phyloP scores from a whole-genome alignment of 805 yeast genomes.

The Monosporozyma yasuniensis region DNA sequence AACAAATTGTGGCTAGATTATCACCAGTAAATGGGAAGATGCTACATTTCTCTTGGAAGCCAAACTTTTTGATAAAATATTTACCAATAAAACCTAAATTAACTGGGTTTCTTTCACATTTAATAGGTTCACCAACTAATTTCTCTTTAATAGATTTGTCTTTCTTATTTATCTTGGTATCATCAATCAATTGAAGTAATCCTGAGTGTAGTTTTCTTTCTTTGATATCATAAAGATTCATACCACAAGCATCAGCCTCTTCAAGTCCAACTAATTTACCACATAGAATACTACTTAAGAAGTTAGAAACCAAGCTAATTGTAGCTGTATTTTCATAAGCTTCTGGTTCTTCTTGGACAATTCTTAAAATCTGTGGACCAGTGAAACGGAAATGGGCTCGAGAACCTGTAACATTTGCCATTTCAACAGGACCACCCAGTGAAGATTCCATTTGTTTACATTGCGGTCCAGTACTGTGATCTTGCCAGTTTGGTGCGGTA shows the following conservation, averaged over 20 bases:
- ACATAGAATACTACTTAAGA: constrained; percentile 60
- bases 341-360: constrained; percentile 44
- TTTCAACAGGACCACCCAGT: constrained; percentile 46
- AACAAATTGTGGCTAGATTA: constrained; percentile 77
- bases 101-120: constrained; percentile 36
- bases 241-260: constrained; percentile 86
- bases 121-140: constrained; percentile 30
- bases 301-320: constrained; percentile 71
- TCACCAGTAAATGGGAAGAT: constrained; percentile 83
- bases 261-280: constrained; percentile 62
- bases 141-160: constrained; percentile 22
- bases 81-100: constrained; percentile 40
- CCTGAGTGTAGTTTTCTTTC: constrained; percentile 46
- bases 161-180: constrained; percentile 7
- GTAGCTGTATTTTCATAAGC: constrained; percentile 48
- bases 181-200: constrained; percentile 37
- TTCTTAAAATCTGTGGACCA: constrained; percentile 81
- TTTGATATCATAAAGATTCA: constrained; percentile 75
- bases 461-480: constrained; percentile 74
- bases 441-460: constrained; percentile 49
- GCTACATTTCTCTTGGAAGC: constrained; percentile 47
- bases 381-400: constrained; percentile 85
- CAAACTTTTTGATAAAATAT: constrained; percentile 59
- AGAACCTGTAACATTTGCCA: constrained; percentile 72
- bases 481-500: constrained; percentile 90